Percentiles rank a stretch among this genome's conserved stretches.
Evolutionary conservation across 441 rosid genomes (phyloP).

Genomic region (Erodium texanum): DNA sequence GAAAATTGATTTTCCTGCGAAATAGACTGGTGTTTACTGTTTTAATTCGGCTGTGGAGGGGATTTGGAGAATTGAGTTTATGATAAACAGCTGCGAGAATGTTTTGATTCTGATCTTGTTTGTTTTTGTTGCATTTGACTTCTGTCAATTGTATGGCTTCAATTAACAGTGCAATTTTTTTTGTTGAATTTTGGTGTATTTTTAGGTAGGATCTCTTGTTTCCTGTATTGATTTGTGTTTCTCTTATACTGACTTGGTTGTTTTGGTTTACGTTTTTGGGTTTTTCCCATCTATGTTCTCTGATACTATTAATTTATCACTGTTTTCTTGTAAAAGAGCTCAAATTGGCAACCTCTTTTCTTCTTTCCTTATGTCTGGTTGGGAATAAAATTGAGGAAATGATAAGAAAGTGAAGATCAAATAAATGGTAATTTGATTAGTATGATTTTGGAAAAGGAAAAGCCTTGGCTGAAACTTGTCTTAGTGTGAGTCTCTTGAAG

Average conservation of each 20-base stretch:
- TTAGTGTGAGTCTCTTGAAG: background rate
- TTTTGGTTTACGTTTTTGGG: background rate
- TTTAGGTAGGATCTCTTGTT: background rate
- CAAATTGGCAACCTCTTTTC: background rate
- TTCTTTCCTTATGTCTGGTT: background rate
- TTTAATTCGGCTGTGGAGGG: background rate
- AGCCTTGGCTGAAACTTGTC: background rate
- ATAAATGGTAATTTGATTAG: background rate
- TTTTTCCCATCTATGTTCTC: background rate
- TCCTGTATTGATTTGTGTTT: background rate
- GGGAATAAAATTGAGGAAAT: background rate
- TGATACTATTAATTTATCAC: too few species aligned
- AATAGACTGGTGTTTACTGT: background rate
- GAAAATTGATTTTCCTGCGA: constrained; percentile 5
- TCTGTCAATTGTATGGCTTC: background rate
- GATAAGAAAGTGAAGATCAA: background rate
- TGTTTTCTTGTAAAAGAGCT: background rate
- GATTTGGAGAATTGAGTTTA: background rate
- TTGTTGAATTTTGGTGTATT: background rate
- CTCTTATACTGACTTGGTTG: background rate
- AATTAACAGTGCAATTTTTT: background rate
- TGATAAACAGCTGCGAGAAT: background rate
- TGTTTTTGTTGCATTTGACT: background rate
- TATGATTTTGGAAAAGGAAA: background rate
- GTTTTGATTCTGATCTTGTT: background rate